phyloP scores from a whole-genome alignment of 1,139 yeast genomes.

The Yamadazyma dushanensis region DNA sequence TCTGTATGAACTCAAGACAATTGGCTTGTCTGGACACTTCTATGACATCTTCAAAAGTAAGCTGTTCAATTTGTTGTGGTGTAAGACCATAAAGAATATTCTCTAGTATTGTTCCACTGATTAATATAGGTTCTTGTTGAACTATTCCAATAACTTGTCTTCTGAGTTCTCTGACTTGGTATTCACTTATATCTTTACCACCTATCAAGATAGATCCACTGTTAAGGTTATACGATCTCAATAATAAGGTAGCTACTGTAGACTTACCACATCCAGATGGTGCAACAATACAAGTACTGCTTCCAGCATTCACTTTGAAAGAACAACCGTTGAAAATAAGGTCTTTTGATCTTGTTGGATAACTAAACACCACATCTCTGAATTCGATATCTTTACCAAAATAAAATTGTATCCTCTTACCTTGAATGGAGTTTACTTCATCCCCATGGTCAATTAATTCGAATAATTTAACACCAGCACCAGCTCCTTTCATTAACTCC shows the following conservation, averaged over 20 bases:
- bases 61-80: slow-evolving; percentile 43
- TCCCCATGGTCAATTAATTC: slow-evolving; percentile 46
- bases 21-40: slow-evolving; percentile 52
- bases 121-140: slow-evolving; percentile 83
- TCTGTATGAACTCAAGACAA: slow-evolving; percentile 52
- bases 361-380: slow-evolving; percentile 65
- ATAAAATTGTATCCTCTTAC: slow-evolving; percentile 38
- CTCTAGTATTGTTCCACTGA: slow-evolving; percentile 76
- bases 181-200: slow-evolving; percentile 59
- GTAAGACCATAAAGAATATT: slow-evolving; percentile 78
- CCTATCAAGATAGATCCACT: slow-evolving; percentile 67
- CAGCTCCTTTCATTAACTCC: slow-evolving; percentile 58
- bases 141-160: slow-evolving; percentile 73
- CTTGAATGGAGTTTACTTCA: slow-evolving; percentile 44
- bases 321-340: slow-evolving; percentile 64
- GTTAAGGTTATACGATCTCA: slow-evolving; percentile 63
- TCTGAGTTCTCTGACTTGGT: slow-evolving; percentile 72
- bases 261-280: slow-evolving; percentile 93
- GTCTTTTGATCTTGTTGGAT: slow-evolving; percentile 87
- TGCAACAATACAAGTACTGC: slow-evolving; percentile 87
- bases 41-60: slow-evolving; percentile 42
- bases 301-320: slow-evolving; percentile 63
- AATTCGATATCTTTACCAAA: slow-evolving; percentile 62
- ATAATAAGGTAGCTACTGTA: slow-evolving; percentile 71
- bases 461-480: slow-evolving; percentile 52